phyloP scores from a whole-genome alignment of 1,284 basidiomycete species.

The Laetiporus sulphureus region DNA sequence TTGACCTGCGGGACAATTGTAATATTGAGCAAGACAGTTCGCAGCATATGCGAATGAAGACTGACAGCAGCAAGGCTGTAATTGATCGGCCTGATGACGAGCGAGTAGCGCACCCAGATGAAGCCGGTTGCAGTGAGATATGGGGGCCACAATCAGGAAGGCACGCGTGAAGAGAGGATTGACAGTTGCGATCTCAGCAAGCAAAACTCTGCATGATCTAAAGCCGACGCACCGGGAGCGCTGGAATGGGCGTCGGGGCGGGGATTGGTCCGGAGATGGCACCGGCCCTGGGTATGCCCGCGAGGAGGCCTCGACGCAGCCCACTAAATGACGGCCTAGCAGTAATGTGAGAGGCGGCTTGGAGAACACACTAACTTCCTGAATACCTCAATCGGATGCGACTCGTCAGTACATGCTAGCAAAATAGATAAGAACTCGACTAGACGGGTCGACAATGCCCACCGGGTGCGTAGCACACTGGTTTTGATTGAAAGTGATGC shows the following conservation, averaged over 20 bases:
- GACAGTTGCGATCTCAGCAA: too few species aligned
- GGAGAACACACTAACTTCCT: not conserved
- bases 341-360: not conserved
- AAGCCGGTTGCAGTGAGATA: constrained; percentile 83
- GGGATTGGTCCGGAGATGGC: not conserved
- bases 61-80: constrained; percentile 92
- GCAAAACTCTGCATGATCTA: too few species aligned
- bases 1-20: constrained; percentile 64
- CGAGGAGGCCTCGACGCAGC: too few species aligned
- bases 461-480: too few species aligned
- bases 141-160: not conserved
- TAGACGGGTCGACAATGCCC: too few species aligned
- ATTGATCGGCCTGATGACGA: constrained; percentile 96
- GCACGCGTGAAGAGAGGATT: not conserved
- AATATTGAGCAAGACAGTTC: not conserved
- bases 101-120: constrained; percentile 97
- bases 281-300: too few species aligned
- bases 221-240: constrained; percentile 52
- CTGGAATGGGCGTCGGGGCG: not conserved
- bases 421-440: too few species aligned
- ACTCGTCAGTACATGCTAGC: too few species aligned
- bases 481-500: too few species aligned
- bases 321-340: not conserved
- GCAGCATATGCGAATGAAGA: constrained; percentile 10
- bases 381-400: not conserved